phyloP scores from a whole-genome alignment of 371 early-diverging fungal genomes.

The Entomophthora muscae region DNA sequence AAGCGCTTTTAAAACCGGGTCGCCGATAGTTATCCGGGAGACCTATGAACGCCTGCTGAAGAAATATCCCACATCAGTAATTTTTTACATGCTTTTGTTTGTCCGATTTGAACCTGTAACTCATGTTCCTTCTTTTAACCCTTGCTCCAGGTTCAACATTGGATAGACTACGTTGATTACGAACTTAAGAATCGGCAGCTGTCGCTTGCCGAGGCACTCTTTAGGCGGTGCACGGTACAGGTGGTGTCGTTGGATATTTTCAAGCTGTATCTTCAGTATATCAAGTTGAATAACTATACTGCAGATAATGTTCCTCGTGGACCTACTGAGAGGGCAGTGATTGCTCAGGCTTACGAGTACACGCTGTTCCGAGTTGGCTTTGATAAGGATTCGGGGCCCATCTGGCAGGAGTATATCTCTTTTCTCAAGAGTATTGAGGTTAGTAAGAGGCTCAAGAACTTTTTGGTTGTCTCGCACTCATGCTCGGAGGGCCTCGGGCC shows the following conservation, averaged over 20 bases:
- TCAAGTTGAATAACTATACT: conserved; percentile 50
- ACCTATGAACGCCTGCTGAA: not conserved
- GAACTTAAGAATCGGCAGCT: conserved; percentile 58
- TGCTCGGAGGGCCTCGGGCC: too few relatives aligned
- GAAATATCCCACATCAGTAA: not conserved
- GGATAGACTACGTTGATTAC: conserved; percentile 68
- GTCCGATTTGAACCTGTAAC: too few relatives aligned
- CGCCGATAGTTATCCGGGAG: not conserved
- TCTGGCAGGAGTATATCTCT: conserved; percentile 79
- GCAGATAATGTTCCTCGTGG: conserved; percentile 24
- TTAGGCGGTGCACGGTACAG: conserved; percentile 57
- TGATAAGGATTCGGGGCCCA: conserved; percentile 73
- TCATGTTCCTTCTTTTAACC: too few relatives aligned
- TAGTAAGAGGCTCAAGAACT: too few relatives aligned
- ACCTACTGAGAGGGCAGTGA: conserved; percentile 48
- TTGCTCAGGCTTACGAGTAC: conserved; percentile 74
- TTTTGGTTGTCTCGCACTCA: too few relatives aligned
- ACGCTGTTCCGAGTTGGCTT: conserved; percentile 70
- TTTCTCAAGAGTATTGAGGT: conserved; percentile 71
- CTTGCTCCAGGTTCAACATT: conserved; percentile 54
- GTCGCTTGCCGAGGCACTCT: conserved; percentile 65
- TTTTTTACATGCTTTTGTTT: too few relatives aligned
- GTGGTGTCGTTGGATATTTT: conserved; percentile 76
- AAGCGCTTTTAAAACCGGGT: not conserved
- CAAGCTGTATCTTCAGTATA: conserved; percentile 76